Base-by-base conservation (phyloP, 2,329 filamentous ascomycete species). In the Whalleya microplaca region DNA sequence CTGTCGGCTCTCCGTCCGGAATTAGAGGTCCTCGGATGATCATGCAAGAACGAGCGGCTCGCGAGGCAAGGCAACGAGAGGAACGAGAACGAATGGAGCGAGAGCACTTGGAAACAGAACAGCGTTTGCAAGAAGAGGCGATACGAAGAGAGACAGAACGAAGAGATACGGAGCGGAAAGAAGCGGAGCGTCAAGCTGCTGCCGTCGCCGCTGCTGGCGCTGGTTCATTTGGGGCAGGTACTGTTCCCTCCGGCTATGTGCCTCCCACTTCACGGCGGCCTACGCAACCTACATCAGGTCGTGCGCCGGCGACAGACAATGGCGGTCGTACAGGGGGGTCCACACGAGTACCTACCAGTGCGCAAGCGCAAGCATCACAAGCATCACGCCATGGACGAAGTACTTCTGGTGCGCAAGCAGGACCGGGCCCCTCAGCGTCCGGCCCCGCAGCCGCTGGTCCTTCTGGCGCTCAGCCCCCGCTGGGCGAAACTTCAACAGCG, bases 11-110 rank as follows among this genome's bases (percentile, higher is more conserved):
- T 14, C 83, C 83, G 9, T 80, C 81, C 56, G 87, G 89, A 21
- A 90, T 97, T 58, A 85, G 89, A 64, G 93, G 92, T 37, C 94
- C 94, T 16, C 87, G 90, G 63, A 90, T 94, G 76, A 94, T 98
- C 68, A 96, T 97, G 93, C 87, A 91, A 73, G 88, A 93, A 71
- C 87, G 93, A 54, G 83, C 32, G 53, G 90, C 90, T 64, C 84
- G 92, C 58, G 91, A 96, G 73, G 85, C 88, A 21, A 80, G 88
- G 55, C 83, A 85, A 61, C 82, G 84, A 65, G 87, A 87, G 68
- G 83, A 86, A 56, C 65, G 64, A 76, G 74, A 71, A 76, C 77
- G 70, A 74, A 68, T 78, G 70, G 83, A 85, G 72, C 79, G 82
- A 64, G 82, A 84, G 65, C 79, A 84, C 59, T 81, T 80, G 1